Evolutionary conservation across 768 basidiomycete species (phyloP).

Genomic region (Phanerodontia chrysosporium): DNA sequence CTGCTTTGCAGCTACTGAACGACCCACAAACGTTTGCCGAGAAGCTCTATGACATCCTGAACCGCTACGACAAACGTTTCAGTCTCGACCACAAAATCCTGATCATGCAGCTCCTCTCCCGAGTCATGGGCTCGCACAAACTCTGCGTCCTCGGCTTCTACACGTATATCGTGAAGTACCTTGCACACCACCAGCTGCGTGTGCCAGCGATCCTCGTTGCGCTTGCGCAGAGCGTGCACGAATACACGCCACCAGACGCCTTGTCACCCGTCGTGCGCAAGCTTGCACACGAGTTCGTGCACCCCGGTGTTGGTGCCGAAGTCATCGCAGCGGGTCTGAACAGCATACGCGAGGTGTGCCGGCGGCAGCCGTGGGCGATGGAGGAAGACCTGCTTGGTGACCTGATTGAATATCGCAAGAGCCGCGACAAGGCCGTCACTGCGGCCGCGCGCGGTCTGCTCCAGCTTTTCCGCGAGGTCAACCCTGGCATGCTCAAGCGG

Average conservation of each 20-base stretch:
- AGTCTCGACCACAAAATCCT: slow-evolving; percentile 96
- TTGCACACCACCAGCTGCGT: slow-evolving; percentile 86
- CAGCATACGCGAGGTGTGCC: slow-evolving; percentile 90
- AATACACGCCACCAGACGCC: slow-evolving; percentile 90
- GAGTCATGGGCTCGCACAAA: slow-evolving; percentile 91
- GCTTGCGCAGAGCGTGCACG: slow-evolving; percentile 92
- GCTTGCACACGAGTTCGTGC: slow-evolving; percentile 92
- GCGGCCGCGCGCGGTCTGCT: slow-evolving; percentile 85
- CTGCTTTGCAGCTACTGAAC: slow-evolving; percentile 86
- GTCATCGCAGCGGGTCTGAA: slow-evolving; percentile 97
- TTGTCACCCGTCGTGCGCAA: slow-evolving; percentile 87
- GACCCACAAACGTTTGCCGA: slow-evolving; percentile 96
- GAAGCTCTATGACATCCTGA: slow-evolving; percentile 83
- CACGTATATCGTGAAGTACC: slow-evolving; percentile 92
- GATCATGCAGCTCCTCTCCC: slow-evolving; percentile 92
- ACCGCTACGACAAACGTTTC: slow-evolving; percentile 88
- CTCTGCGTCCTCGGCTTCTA: slow-evolving; percentile 93
- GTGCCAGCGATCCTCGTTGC: slow-evolving; percentile 91
- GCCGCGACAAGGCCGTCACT: slow-evolving; percentile 88
- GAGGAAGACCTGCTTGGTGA: slow-evolving; percentile 91
- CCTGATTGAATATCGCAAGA: slow-evolving; percentile 92
- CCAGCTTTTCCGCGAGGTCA: slow-evolving; percentile 92
- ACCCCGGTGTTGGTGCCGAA: slow-evolving; percentile 93
- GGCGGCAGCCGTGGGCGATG: slow-evolving; percentile 95
- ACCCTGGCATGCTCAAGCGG: slow-evolving; percentile 86